Evolutionary conservation across 108 stramenopile genomes (phyloP).

Genomic region (Cyclotella cryptica): DNA sequence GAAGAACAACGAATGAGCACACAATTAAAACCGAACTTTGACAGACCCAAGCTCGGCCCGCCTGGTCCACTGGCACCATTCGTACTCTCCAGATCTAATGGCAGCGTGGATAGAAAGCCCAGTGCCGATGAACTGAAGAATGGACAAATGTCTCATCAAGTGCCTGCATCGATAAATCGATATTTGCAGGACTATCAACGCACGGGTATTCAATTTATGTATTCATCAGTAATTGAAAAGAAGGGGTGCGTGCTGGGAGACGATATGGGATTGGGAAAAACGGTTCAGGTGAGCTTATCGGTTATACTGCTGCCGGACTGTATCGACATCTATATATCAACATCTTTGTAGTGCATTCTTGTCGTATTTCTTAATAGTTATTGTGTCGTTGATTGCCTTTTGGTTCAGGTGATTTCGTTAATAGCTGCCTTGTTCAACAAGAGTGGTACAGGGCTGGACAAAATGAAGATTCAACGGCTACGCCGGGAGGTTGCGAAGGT

Average conservation of each 20-base stretch:
- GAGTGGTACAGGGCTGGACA: slow-evolving; percentile 68
- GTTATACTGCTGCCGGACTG: neutral
- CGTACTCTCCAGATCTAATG: slow-evolving; percentile 41
- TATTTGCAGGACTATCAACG: slow-evolving; percentile 82
- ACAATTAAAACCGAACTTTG: slow-evolving; percentile 67
- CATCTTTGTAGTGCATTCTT: neutral
- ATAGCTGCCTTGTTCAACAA: slow-evolving; percentile 79
- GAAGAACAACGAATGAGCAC: slow-evolving; percentile 22
- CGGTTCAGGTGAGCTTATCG: slow-evolving; percentile 7
- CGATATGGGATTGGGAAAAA: slow-evolving; percentile 69
- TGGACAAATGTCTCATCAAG: slow-evolving; percentile 33
- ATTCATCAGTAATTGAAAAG: slow-evolving; percentile 58
- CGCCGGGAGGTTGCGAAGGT: slow-evolving; percentile 39
- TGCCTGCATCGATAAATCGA: slow-evolving; percentile 85
- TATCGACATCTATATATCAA: neutral
- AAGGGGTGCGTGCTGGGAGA: slow-evolving; percentile 72
- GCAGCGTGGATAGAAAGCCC: slow-evolving; percentile 21
- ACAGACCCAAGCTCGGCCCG: slow-evolving; percentile 72
- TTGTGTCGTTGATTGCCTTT: neutral
- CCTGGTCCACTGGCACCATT: slow-evolving; percentile 57
- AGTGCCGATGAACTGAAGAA: slow-evolving; percentile 21
- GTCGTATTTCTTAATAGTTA: neutral
- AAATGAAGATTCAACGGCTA: slow-evolving; percentile 44
- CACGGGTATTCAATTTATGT: slow-evolving; percentile 81
- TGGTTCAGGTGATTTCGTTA: slow-evolving; percentile 62